Percentiles rank a stretch among this genome's conserved stretches.
These are phyloP conservation scores for Infundibulicybe gibba DNA, from an alignment of 768 basidiomycete genomes.

Conservation along the genomic window DNA sequence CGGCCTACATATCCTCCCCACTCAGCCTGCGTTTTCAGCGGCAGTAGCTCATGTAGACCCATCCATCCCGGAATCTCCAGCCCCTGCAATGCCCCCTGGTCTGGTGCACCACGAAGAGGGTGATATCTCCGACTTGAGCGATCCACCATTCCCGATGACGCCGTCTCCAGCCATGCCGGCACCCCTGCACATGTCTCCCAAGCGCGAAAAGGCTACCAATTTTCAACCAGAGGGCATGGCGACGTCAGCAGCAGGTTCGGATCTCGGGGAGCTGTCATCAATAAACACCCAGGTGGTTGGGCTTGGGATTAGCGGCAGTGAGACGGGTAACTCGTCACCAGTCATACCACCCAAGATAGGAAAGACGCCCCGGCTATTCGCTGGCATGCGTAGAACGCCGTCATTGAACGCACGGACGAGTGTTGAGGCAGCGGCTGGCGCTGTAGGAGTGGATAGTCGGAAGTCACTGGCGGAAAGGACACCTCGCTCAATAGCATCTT, in stretches of 20 bases:
- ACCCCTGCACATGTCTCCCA: not conserved
- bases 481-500: constrained; percentile 11
- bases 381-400: constrained; percentile 27
- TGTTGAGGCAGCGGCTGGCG: not conserved
- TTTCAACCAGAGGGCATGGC: not conserved
- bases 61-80: not conserved
- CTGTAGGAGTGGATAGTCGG: constrained; percentile 18
- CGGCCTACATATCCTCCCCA: constrained; percentile 44
- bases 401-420: constrained; percentile 20
- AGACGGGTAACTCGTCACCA: too few relatives aligned
- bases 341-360: not conserved
- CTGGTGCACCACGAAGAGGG: constrained; percentile 15
- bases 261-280: too few relatives aligned
- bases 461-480: constrained; percentile 23
- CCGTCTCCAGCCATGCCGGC: constrained; percentile 12
- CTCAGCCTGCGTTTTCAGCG: not conserved
- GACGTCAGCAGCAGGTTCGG: too few relatives aligned
- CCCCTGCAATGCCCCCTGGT: constrained; percentile 26
- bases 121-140: constrained; percentile 21
- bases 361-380: constrained; percentile 21
- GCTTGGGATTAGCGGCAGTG: too few relatives aligned
- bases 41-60: not conserved
- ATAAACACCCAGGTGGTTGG: too few relatives aligned
- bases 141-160: constrained; percentile 17
- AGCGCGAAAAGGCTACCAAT: not conserved